Conservation (phyloP, 2,329 filamentous ascomycete species). For the Hysterium pulicare region DNA sequence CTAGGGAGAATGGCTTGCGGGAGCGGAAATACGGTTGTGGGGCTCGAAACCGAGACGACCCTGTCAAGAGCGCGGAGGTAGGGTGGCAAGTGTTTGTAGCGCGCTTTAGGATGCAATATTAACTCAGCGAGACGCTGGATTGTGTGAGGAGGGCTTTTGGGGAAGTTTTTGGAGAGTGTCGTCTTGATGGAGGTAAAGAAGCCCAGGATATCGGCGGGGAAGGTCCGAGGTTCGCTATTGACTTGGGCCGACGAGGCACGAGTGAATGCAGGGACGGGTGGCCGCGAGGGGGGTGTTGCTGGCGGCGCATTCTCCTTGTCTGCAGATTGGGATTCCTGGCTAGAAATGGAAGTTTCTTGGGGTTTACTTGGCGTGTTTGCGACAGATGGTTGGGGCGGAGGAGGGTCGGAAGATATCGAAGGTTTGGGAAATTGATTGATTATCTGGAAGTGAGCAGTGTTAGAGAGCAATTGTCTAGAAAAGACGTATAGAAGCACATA, state of each 20-base stretch:
- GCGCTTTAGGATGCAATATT: constrained; percentile 67
- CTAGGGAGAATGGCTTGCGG: constrained; percentile 57
- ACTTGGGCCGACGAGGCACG: constrained; percentile 5
- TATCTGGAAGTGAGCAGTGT: constrained; percentile 53
- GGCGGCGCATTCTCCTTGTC: constrained; percentile 68
- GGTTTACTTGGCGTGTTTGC: constrained; percentile 17
- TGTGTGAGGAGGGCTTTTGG: constrained; percentile 78
- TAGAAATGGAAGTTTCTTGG: constrained; percentile 17
- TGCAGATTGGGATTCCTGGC: constrained; percentile 52
- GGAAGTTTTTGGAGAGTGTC: constrained; percentile 65
- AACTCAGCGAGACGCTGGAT: constrained; percentile 90
- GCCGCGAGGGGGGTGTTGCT: constrained; percentile 36
- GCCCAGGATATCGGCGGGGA: constrained; percentile 30
- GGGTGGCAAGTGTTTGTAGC: constrained; percentile 77
- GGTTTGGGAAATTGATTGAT: constrained; percentile 74
- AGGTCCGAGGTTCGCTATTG: constrained; percentile 41
- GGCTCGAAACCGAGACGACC: constrained; percentile 84
- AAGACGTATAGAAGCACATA: constrained; percentile 27
- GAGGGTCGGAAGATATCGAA: constrained; percentile 45
- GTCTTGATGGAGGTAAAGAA: constrained; percentile 35
- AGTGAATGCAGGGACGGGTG: constrained; percentile 43
- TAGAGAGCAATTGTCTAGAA: not conserved
- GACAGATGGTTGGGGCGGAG: constrained; percentile 41
- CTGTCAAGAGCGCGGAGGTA: constrained; percentile 91
- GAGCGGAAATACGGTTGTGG: constrained; percentile 76